phyloP scores from a whole-genome alignment of 202 grass and related monocot genomes.

The Brachypodium distachyon region DNA sequence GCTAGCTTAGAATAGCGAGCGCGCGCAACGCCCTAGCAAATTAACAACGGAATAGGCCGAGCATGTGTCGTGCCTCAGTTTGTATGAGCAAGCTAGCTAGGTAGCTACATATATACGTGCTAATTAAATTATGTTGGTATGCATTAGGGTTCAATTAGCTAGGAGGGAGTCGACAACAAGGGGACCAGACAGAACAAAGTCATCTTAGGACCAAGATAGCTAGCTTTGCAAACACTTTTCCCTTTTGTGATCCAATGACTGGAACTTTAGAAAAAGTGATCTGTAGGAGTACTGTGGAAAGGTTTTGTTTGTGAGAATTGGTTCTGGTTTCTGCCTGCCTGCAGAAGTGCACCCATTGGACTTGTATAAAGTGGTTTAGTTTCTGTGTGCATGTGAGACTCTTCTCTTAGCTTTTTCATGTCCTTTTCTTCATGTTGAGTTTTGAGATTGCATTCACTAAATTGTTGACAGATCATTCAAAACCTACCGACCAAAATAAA shows the following conservation, averaged over 20 bases:
- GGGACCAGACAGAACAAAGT: slow-evolving; percentile 24
- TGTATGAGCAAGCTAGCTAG: not conserved
- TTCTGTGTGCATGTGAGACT: not conserved
- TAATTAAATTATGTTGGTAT: not conserved
- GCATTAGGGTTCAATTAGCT: not conserved
- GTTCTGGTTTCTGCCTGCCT: slow-evolving; percentile 11
- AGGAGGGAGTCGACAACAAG: not conserved
- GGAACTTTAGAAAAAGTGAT: slow-evolving; percentile 35
- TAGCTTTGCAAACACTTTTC: slow-evolving; percentile 40
- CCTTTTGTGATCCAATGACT: slow-evolving; percentile 46
- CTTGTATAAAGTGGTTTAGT: not conserved
- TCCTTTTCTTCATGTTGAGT: not conserved
- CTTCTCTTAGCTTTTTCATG: not conserved
- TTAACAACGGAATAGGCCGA: not conserved
- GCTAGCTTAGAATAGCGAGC: not conserved
- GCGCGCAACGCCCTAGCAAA: not conserved
- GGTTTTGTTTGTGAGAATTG: not conserved
- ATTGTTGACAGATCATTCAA: not conserved
- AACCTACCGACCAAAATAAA: not conserved
- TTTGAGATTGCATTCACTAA: not conserved
- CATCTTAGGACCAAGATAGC: slow-evolving; percentile 42
- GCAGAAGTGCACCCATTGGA: slow-evolving; percentile 5
- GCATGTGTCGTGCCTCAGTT: not conserved
- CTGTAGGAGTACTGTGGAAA: slow-evolving; percentile 14
- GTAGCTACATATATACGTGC: not conserved